Evolutionary conservation across 164 flowering plant genomes (phyloP).

Genomic region (Paratinospora sagittata): DNA sequence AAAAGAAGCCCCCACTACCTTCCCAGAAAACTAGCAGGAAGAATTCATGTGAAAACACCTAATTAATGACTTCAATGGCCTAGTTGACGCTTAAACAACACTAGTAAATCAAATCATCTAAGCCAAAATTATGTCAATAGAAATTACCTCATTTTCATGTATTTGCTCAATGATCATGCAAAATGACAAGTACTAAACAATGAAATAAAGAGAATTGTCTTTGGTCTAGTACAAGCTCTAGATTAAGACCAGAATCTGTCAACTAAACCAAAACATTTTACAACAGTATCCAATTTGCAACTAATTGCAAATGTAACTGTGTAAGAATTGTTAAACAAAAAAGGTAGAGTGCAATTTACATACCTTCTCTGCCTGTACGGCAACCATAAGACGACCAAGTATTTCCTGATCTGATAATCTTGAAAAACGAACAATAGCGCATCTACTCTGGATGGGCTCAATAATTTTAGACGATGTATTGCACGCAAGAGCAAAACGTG

Average conservation of each 20-base stretch:
- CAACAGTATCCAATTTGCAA: conserved; percentile 30
- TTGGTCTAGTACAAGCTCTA: too few species aligned
- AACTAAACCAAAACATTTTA: background rate
- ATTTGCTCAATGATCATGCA: too few species aligned
- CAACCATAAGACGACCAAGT: conserved; percentile 90
- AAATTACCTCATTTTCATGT: too few species aligned
- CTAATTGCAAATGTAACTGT: background rate
- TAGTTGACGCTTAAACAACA: too few species aligned
- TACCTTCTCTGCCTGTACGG: conserved; percentile 84
- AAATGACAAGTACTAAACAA: too few species aligned
- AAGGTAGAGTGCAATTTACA: background rate
- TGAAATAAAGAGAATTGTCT: too few species aligned
- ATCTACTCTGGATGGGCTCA: conserved; percentile 98
- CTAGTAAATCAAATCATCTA: too few species aligned
- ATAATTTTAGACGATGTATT: conserved; percentile 88
- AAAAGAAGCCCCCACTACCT: too few species aligned
- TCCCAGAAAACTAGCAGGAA: too few species aligned
- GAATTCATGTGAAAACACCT: too few species aligned
- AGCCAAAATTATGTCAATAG: conserved; percentile 13
- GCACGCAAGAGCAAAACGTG: conserved; percentile 98
- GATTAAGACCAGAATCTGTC: too few species aligned
- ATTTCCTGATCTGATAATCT: conserved; percentile 91
- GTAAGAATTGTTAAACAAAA: background rate
- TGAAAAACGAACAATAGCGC: conserved; percentile 92
- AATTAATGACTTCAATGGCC: too few species aligned